Evolutionary conservation across 202 grass and related monocot species (phyloP).

Genomic region (Setaria italica): DNA sequence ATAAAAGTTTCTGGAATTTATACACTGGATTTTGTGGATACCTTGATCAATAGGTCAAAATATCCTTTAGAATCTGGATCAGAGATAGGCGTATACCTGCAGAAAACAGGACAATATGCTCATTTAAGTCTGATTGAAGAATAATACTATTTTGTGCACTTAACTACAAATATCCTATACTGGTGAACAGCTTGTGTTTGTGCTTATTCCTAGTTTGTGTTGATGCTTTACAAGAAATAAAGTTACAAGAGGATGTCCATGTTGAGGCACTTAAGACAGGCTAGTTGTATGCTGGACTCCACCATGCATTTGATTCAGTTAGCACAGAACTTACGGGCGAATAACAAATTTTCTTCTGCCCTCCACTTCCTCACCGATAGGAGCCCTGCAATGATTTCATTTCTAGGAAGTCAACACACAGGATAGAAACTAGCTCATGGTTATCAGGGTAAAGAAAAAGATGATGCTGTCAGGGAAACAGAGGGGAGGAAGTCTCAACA

Average conservation of each 20-base stretch:
- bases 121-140: constrained; percentile 37
- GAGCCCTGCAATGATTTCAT: constrained; percentile 64
- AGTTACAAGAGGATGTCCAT: background rate
- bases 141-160: background rate
- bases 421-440: constrained; percentile 3
- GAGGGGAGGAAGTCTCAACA: background rate
- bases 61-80: constrained; percentile 93
- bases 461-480: background rate
- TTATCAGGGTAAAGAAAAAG: background rate
- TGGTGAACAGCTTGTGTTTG: constrained; percentile 9
- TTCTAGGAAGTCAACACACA: background rate
- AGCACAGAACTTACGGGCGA: constrained; percentile 76
- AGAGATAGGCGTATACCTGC: constrained; percentile 89
- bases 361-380: constrained; percentile 87
- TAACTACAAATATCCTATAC: constrained; percentile 4
- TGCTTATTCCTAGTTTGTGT: constrained; percentile 4
- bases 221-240: background rate
- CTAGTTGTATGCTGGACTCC: background rate
- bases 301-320: constrained; percentile 11
- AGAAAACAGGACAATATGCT: constrained; percentile 43
- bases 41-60: constrained; percentile 96
- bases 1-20: constrained; percentile 17
- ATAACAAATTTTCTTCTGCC: constrained; percentile 92
- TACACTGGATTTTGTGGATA: constrained; percentile 35
- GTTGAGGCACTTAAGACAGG: background rate